Base-by-base conservation (phyloP, 352 stramenopile genomes). In the Albugo candida region DNA sequence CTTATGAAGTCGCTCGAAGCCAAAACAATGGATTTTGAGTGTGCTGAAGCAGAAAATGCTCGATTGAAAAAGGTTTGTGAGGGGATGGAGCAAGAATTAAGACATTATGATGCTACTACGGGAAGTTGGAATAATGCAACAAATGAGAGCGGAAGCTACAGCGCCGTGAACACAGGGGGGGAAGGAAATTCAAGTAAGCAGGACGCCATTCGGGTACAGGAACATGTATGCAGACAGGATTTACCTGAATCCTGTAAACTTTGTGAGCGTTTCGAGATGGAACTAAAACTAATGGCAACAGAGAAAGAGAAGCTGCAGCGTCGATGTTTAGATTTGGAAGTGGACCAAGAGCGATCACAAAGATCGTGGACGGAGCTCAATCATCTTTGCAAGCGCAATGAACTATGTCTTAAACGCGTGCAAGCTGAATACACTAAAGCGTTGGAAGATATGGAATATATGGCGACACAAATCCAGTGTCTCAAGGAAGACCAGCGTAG, bases 301-400 rank as follows among this genome's bases (percentile, higher is more conserved):
- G 18, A 49, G 37, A 49, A 36, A 31, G 60, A 78, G 35, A 55
- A 60, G 24, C 47, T 76, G 14, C 57, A 60, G 21, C 68, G 64
- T 0, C 55, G 61, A n/a, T 77, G 66, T 20, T 21, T 74, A 17
- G 63, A 74, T 39, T 49, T 81, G 18, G 63, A 63, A 16, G 37
- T 43, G 0, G 54, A 71, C 48, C 50, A 56, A 0, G 58, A 70
- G 19, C 50, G 65, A 16, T 39, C 62, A 5, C 65, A 75, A 36
- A 67, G 39, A 55, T 56, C 18, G 54, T 49, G 19, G 45, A 20
- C 4, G 51, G 53, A 42, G 65, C 58, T 13, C 35, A 64, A 31
- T 48, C 52, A 48, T 47, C 50, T 48, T 31, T 54, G 34, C 56
- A 48, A n/a, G 51, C 63, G 40, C 47, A 58, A 13, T 38, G 64